Percentiles rank a stretch among this genome's conserved stretches.
Evolutionary conservation across 352 stramenopile genomes (phyloP).

Genomic region (Hyaloperonospora brassicae): DNA sequence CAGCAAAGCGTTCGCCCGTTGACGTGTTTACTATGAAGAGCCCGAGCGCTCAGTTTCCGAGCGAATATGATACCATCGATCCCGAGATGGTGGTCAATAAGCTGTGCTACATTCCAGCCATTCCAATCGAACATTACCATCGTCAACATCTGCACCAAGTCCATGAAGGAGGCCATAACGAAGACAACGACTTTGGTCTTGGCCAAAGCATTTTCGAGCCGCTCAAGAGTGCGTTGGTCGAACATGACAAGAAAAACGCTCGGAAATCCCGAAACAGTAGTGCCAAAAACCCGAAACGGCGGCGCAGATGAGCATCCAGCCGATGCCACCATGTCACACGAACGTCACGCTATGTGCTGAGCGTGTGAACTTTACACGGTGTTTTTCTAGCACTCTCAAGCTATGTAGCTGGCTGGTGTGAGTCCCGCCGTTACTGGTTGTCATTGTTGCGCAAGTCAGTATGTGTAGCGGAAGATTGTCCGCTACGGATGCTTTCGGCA

Average conservation of each 20-base stretch:
- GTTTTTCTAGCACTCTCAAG: too few relatives aligned
- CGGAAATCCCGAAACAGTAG: slow-evolving; percentile 26
- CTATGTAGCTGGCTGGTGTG: too few relatives aligned
- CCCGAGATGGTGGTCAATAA: slow-evolving; percentile 16
- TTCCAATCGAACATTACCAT: slow-evolving; percentile 50
- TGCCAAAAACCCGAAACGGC: slow-evolving; percentile 38
- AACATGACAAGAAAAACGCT: slow-evolving; percentile 32
- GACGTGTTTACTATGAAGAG: slow-evolving; percentile 39
- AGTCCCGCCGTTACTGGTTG: too few relatives aligned
- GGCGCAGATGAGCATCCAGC: slow-evolving; percentile 22
- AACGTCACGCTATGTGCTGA: too few relatives aligned
- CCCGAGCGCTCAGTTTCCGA: slow-evolving; percentile 15
- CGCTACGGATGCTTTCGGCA: too few relatives aligned
- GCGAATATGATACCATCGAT: slow-evolving; percentile 3
- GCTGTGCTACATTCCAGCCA: slow-evolving; percentile 41
- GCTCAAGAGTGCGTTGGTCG: slow-evolving; percentile 37
- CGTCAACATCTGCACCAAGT: slow-evolving; percentile 40
- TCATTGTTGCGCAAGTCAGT: too few relatives aligned
- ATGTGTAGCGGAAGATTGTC: too few relatives aligned
- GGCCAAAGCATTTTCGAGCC: slow-evolving; percentile 67
- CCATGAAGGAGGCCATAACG: slow-evolving; percentile 36
- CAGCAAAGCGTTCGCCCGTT: slow-evolving; percentile 13
- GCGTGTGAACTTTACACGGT: too few relatives aligned
- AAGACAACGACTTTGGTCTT: slow-evolving; percentile 64
- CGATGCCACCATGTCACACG: too few relatives aligned